A percentile compares a stretch with the other conserved stretches of the same genome.
These are phyloP conservation scores for Penicillium sclerotiorum DNA, from an alignment of 2,329 filamentous ascomycete species.

Conservation along the genomic window DNA sequence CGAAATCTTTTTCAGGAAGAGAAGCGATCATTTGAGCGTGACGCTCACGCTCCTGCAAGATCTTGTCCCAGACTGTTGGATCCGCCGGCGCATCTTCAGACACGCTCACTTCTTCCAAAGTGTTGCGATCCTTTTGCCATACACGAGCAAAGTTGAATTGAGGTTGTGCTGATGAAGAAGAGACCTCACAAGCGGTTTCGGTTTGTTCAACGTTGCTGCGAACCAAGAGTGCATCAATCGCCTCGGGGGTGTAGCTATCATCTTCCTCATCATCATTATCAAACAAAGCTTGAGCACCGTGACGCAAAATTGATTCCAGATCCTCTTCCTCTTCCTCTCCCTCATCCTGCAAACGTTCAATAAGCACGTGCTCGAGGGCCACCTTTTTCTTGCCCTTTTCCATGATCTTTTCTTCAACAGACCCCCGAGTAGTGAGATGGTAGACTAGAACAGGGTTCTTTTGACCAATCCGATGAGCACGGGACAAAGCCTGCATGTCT, in stretches of 20 bases:
- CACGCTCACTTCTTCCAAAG: conserved; percentile 61
- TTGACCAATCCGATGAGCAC: conserved; percentile 94
- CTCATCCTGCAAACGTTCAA: conserved; percentile 90
- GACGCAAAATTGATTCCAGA: conserved; percentile 81
- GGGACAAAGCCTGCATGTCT: conserved; percentile 91
- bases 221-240: conserved; percentile 90
- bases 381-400: conserved; percentile 95
- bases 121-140: conserved; percentile 80
- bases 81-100: conserved; percentile 59
- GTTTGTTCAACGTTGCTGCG: conserved; percentile 78
- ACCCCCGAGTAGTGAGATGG: conserved; percentile 86
- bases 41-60: conserved; percentile 78
- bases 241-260: conserved; percentile 77
- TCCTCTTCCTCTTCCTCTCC: conserved; percentile 79
- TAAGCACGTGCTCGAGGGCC: conserved; percentile 90
- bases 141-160: conserved; percentile 89
- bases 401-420: conserved; percentile 93
- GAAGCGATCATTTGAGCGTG: conserved; percentile 74
- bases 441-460: conserved; percentile 95
- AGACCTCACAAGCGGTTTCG: conserved; percentile 48
- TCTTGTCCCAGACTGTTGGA: conserved; percentile 83
- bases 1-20: conserved; percentile 71
- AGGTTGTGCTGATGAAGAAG: conserved; percentile 60
- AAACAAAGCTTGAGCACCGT: conserved; percentile 86
- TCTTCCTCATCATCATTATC: conserved; percentile 69